Evolutionary conservation across 2,329 filamentous ascomycete species (phyloP).

Genomic region (Elsinoe necatrix): DNA sequence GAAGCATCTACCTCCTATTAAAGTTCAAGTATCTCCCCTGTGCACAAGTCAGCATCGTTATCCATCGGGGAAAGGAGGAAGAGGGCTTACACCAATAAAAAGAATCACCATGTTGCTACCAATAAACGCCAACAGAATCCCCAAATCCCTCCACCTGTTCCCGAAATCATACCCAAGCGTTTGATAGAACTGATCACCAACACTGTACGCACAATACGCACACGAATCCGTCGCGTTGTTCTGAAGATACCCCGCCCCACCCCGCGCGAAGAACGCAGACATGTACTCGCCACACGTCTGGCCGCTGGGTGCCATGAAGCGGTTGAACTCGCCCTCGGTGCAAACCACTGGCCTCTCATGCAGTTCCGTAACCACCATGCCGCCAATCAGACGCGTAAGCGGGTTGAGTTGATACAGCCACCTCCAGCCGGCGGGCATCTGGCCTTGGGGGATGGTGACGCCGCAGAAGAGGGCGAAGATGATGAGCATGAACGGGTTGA

Average conservation of each 20-base stretch:
- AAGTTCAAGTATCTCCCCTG: conserved; percentile 39
- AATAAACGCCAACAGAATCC: conserved; percentile 68
- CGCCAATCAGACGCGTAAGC: conserved; percentile 71
- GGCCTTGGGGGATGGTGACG: conserved; percentile 68
- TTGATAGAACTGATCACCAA: conserved; percentile 72
- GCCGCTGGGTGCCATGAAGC: conserved; percentile 57
- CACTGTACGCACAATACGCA: conserved; percentile 71
- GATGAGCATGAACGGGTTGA: conserved; percentile 77
- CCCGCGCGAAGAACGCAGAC: conserved; percentile 56
- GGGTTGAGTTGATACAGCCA: conserved; percentile 80
- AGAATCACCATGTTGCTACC: conserved; percentile 64
- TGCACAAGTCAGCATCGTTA: conserved; percentile 17
- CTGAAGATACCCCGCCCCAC: conserved; percentile 64
- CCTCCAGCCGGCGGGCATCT: conserved; percentile 72
- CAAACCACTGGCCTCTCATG: conserved; percentile 58
- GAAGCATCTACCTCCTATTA: conserved; percentile 28
- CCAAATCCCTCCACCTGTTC: conserved; percentile 71
- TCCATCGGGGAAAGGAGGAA: too few relatives aligned
- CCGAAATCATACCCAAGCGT: conserved; percentile 58
- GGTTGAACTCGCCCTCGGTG: conserved; percentile 52
- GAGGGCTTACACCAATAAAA: conserved; percentile 50
- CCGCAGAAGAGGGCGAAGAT: conserved; percentile 81
- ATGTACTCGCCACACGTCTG: conserved; percentile 70
- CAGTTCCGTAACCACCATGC: conserved; percentile 70
- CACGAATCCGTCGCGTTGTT: conserved; percentile 59